phyloP scores from a whole-genome alignment of 164 flowering plant species.

The Cinnamomum micranthum region DNA sequence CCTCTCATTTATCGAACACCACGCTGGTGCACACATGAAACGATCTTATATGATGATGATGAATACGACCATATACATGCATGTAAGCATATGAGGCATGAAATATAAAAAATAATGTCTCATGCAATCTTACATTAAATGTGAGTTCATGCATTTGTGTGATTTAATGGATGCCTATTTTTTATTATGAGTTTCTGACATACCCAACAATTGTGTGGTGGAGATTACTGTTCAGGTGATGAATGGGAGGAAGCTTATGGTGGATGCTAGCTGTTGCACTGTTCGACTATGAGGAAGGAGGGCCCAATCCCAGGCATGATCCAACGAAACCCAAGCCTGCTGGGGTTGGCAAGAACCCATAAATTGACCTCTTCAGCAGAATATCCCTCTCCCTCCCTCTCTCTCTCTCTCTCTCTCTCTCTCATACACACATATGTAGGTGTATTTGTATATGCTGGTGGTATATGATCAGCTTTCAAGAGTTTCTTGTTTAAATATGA shows the following conservation, averaged over 20 bases:
- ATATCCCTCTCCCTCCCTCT: not conserved
- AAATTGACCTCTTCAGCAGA: not conserved
- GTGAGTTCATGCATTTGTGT: not conserved
- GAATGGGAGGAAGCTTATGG: slow-evolving; percentile 21
- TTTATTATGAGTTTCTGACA: not conserved
- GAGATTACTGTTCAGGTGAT: not conserved
- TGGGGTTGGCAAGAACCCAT: slow-evolving; percentile 14
- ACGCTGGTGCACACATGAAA: no score
- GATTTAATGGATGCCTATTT: not conserved
- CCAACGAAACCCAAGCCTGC: slow-evolving; percentile 13
- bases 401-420: not conserved
- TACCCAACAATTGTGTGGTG: not conserved
- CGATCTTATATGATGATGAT: no score
- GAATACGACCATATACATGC: no score
- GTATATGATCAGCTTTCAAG: no score
- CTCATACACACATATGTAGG: no score
- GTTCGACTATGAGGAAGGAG: slow-evolving; percentile 25
- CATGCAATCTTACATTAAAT: not conserved
- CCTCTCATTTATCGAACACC: no score
- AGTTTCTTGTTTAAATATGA: no score
- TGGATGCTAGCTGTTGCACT: not conserved
- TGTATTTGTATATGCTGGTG: no score
- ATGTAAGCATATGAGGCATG: no score
- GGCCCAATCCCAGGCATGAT: slow-evolving; percentile 17
- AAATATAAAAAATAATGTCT: no score